Evolutionary conservation across 2,329 filamentous ascomycete species (phyloP).

Genomic region (Beauveria caledonica): DNA sequence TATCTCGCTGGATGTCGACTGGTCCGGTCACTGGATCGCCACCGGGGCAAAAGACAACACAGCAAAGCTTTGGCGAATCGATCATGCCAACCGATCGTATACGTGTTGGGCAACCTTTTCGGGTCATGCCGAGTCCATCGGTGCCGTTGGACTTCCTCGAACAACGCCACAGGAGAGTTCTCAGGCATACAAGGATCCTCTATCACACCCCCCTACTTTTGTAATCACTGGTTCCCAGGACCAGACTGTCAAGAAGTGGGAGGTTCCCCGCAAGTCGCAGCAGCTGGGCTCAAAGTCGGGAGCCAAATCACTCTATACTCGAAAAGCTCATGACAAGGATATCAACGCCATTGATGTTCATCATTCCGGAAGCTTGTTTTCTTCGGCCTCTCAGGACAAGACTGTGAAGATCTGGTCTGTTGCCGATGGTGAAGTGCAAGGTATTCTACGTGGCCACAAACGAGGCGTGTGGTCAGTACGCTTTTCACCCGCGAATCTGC

Average conservation of each 20-base stretch:
- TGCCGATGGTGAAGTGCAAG: conserved; percentile 81
- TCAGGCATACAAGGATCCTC: conserved; percentile 61
- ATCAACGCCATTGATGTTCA: conserved; percentile 92
- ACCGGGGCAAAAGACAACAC: conserved; percentile 97
- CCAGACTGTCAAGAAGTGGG: conserved; percentile 91
- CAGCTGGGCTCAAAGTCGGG: conserved; percentile 40
- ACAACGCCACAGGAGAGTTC: conserved; percentile 59
- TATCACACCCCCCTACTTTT: conserved; percentile 74
- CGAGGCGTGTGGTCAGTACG: conserved; percentile 93
- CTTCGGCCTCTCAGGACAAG: conserved; percentile 91
- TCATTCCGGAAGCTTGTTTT: conserved; percentile 68
- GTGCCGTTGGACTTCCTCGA: conserved; percentile 77
- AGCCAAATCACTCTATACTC: conserved; percentile 67
- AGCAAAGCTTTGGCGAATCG: conserved; percentile 81
- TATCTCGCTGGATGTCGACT: conserved; percentile 88
- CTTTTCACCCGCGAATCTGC: conserved; percentile 74
- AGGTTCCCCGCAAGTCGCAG: conserved; percentile 54
- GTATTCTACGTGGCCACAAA: conserved; percentile 85
- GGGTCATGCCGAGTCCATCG: conserved; percentile 89
- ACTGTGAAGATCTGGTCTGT: conserved; percentile 96
- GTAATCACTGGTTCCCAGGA: conserved; percentile 91
- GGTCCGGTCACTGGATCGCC: conserved; percentile 94
- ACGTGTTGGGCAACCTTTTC: conserved; percentile 76
- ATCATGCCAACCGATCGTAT: conserved; percentile 65
- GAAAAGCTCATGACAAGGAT: conserved; percentile 96